Evolutionary conservation across 1,139 yeast genomes (phyloP), one percentile per base, ranked within the genome.

Genomic region (Entelexis paramagnoliae): DNA sequence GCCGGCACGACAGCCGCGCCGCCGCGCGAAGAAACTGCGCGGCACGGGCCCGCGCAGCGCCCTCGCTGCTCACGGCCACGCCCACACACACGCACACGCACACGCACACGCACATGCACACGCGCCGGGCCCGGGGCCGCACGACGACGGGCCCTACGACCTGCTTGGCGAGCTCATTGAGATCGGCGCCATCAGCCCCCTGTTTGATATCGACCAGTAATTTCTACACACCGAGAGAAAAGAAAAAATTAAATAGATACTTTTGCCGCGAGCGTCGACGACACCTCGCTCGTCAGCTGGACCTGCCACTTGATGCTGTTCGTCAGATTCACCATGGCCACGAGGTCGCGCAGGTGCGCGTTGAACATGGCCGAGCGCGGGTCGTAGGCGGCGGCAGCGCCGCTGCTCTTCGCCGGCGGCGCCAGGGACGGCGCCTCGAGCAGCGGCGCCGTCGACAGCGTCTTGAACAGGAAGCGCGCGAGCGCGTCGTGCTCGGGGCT

Each of bases 261-360:
- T 14, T 42, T 42, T 4, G 36, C 66, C 46, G 72, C 69, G 50
- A 73, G 64, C 48, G 47, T 41, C 26, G 81, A 77, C 50, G 91
- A 81, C 64, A 85, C 76, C 66, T 84, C 79, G 46, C 88, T 81
- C 64, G 88, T 80, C 63, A 83, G 74, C 64, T 83, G 91, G 59
- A 85, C 76, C 70, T 87, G 96, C 59, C 88, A 85, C 71, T 83
- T 84, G 62, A 87, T 81, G 50, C 93, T 86, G 63, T 83, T 81
- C 55, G 95, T 83, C 69, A 87, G 75, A 66, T 81, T 84, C 64
- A 85, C 93, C 59, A 87, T 78, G 81, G 86, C 80, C 58, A 84
- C 76, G 43, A 87, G 81, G 64, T 87, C 95, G 68, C 85, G 89
- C 65, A 82, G 74, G 67, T 85, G 89, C 51, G 79, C 76, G 63